Conservation (phyloP, 805 yeast genomes). For the Metschnikowia vanudenii region DNA sequence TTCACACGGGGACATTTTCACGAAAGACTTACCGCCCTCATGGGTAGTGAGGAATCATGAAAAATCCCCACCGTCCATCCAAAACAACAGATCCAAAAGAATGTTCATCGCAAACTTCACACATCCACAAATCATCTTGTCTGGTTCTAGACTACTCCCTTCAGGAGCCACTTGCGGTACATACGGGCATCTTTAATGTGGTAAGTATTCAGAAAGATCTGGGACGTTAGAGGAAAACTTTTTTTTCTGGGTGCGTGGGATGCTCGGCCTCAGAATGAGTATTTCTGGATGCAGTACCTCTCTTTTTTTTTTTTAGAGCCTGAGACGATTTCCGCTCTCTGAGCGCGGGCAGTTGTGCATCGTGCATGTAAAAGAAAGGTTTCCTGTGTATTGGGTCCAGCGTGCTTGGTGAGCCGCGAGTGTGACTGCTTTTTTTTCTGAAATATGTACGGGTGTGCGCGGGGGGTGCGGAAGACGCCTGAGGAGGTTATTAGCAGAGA, state of each 20-base stretch:
- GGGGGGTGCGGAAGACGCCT: background rate
- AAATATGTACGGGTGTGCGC: constrained; percentile 3
- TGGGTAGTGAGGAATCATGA: too few relatives aligned
- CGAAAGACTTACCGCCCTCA: too few relatives aligned
- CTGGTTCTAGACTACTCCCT: too few relatives aligned
- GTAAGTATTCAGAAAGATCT: constrained; percentile 10
- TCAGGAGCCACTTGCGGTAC: constrained; percentile 19
- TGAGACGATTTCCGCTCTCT: too few relatives aligned
- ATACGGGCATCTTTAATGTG: constrained; percentile 42
- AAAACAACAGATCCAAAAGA: too few relatives aligned
- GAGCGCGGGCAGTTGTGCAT: too few relatives aligned
- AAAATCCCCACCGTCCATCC: too few relatives aligned
- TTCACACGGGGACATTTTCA: too few relatives aligned
- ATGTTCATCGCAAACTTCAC: too few relatives aligned
- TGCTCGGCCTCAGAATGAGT: background rate
- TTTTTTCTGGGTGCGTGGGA: constrained; percentile 13
- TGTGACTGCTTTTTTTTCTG: constrained; percentile 21
- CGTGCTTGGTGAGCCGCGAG: background rate
- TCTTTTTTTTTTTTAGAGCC: too few relatives aligned
- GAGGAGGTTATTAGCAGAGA: background rate
- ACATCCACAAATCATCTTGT: too few relatives aligned
- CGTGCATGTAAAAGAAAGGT: background rate
- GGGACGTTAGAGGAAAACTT: constrained; percentile 14
- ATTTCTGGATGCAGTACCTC: constrained; percentile 4
- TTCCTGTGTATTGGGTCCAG: background rate